Percentiles rank a stretch among this genome's conserved stretches.
Evolutionary conservation across 805 yeast species (phyloP).

Genomic region (Pichia heedii): DNA sequence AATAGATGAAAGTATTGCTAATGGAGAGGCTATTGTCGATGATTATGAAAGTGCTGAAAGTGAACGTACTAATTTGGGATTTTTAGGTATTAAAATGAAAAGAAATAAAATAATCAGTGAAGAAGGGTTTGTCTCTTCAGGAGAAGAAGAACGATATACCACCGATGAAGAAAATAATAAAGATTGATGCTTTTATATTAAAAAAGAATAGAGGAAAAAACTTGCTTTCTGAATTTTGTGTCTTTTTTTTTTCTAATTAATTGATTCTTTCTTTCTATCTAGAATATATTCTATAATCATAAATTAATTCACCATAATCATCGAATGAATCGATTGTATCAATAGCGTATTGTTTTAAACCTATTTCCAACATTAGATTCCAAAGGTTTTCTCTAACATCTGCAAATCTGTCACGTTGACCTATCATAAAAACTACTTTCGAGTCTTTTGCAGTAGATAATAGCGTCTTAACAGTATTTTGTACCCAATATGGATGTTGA

Average conservation of each 20-base stretch:
- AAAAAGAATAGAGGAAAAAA: too few relatives aligned
- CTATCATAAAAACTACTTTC: constrained; percentile 62
- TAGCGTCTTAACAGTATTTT: constrained; percentile 46
- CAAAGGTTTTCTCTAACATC: constrained; percentile 56
- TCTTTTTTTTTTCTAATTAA: too few relatives aligned
- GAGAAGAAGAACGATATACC: constrained; percentile 1
- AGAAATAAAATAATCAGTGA: not conserved
- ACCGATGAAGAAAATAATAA: constrained; percentile 7
- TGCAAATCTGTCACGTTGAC: constrained; percentile 60
- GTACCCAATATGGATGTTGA: constrained; percentile 69
- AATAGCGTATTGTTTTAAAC: constrained; percentile 29
- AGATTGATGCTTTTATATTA: too few relatives aligned
- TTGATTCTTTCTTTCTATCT: too few relatives aligned
- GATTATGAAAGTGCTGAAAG: not conserved
- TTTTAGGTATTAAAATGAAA: constrained; percentile 11
- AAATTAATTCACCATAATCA: constrained; percentile 72
- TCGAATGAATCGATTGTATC: constrained; percentile 61
- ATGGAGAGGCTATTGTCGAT: not conserved
- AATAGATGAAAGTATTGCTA: constrained; percentile 2
- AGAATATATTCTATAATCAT: constrained; percentile 36
- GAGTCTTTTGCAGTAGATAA: constrained; percentile 28
- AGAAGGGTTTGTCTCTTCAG: not conserved
- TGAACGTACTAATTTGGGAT: constrained; percentile 4
- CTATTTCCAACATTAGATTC: constrained; percentile 34
- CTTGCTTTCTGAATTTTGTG: too few relatives aligned